Evolutionary conservation across 2,329 filamentous ascomycete genomes (phyloP).

Genomic region (Diaporthe citri): DNA sequence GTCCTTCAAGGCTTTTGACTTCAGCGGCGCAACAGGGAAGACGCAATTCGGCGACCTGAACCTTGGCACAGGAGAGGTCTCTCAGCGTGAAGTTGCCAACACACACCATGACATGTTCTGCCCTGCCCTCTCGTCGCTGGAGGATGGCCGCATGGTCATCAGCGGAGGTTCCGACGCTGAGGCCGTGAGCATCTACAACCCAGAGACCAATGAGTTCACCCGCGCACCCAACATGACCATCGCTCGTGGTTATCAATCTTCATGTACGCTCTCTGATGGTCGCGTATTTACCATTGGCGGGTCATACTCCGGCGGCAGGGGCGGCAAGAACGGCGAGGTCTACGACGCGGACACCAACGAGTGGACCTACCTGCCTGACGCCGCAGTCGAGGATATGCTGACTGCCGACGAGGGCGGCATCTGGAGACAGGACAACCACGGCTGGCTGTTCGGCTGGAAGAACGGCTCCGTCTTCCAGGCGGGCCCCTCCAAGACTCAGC

Average conservation of each 20-base stretch:
- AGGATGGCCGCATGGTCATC: conserved; percentile 63
- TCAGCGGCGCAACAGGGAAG: conserved; percentile 40
- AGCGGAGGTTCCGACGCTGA: conserved; percentile 55
- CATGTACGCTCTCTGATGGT: conserved; percentile 63
- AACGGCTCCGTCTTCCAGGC: conserved; percentile 64
- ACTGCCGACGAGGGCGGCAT: conserved; percentile 58
- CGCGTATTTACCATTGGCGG: conserved; percentile 71
- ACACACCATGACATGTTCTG: conserved; percentile 69
- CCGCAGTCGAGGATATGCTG: conserved; percentile 61
- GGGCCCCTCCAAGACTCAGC: conserved; percentile 65
- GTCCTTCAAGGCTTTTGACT: conserved; percentile 40
- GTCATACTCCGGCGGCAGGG: conserved; percentile 60
- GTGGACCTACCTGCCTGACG: conserved; percentile 61
- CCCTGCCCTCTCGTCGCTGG: conserved; percentile 65
- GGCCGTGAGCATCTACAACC: conserved; percentile 57
- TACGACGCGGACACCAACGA: conserved; percentile 58
- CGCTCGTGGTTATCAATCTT: conserved; percentile 65
- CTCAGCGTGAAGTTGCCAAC: conserved; percentile 51
- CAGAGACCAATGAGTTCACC: conserved; percentile 53
- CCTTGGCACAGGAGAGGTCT: conserved; percentile 43
- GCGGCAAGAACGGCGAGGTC: conserved; percentile 69
- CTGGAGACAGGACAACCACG: conserved; percentile 65
- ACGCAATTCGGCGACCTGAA: conserved; percentile 42
- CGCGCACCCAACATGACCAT: conserved; percentile 58
- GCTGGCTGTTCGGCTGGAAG: conserved; percentile 63